phyloP scores from a whole-genome alignment of 1,139 yeast genomes.

The Chernovozyma sophiae-reginae region DNA sequence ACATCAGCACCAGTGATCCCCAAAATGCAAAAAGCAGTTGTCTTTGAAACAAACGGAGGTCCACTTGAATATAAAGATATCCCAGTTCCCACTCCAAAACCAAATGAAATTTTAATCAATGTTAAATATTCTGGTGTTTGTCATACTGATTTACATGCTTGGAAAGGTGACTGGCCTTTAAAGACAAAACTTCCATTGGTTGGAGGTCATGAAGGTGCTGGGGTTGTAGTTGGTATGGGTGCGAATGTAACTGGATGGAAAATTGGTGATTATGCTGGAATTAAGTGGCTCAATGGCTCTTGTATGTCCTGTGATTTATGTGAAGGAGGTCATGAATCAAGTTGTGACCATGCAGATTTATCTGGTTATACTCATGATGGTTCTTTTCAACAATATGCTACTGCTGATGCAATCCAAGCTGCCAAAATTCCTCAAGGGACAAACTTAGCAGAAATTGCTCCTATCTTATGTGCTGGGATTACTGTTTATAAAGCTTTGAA shows the following conservation, averaged over 20 bases:
- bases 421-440: conserved; percentile 17
- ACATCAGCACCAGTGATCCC: conserved; percentile 10
- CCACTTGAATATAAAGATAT: conserved; percentile 16
- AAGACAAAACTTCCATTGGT: conserved; percentile 17
- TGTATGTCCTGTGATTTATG: conserved; percentile 18
- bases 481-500: conserved; percentile 21
- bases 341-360: conserved; percentile 16
- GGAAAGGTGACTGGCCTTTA: conserved; percentile 20
- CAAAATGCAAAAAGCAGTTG: conserved; percentile 16
- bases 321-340: conserved; percentile 16
- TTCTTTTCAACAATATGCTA: conserved; percentile 19
- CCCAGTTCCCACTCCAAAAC: conserved; percentile 15
- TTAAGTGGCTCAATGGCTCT: conserved; percentile 19
- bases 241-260: conserved; percentile 18
- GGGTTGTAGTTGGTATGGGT: conserved; percentile 18
- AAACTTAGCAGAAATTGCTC: conserved; percentile 18
- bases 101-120: conserved; percentile 17
- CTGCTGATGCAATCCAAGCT: conserved; percentile 19
- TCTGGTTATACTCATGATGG: conserved; percentile 21
- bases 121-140: conserved; percentile 20
- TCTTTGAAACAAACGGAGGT: conserved; percentile 18
- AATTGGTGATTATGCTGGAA: conserved; percentile 18
- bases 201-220: conserved; percentile 22
- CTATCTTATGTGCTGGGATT: conserved; percentile 20
- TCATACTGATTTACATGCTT: conserved; percentile 20